phyloP scores from a whole-genome alignment of 73 alveolate species.

The Tetrahymena borealis region DNA sequence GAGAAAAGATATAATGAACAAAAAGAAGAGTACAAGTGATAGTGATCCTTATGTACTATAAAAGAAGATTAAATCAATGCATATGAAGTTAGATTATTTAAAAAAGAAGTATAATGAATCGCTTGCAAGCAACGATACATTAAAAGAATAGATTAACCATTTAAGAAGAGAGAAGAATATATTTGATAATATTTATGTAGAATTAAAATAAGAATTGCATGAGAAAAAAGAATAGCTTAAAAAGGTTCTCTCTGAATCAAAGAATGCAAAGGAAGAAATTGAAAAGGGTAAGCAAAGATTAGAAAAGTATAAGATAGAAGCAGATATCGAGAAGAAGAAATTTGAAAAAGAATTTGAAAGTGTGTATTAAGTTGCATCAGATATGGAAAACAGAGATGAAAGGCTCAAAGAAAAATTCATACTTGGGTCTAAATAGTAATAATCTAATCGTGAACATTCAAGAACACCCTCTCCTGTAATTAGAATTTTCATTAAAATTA shows the following conservation, averaged over 20 bases:
- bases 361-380: not conserved
- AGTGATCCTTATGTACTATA: not conserved
- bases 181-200: conserved; percentile 27
- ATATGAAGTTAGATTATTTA: conserved; percentile 61
- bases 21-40: not conserved
- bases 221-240: conserved; percentile 26
- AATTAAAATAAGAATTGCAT: conserved; percentile 29
- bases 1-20: not conserved
- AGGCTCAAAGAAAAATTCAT: conserved; percentile 57
- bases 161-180: conserved; percentile 57
- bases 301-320: conserved; percentile 53
- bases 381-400: conserved; percentile 52
- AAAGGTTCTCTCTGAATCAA: conserved; percentile 21
- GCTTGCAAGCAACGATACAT: conserved; percentile 45
- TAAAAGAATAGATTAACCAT: conserved; percentile 53
- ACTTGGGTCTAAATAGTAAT: conserved; percentile 23
- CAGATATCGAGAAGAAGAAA: conserved; percentile 57
- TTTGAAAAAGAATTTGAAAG: conserved; percentile 55
- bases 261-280: conserved; percentile 44
- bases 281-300: conserved; percentile 54
- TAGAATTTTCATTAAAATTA: no score
- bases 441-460: conserved; percentile 13
- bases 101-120: conserved; percentile 57
- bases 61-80: conserved; percentile 55
- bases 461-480: conserved; percentile 11